Evolutionary conservation across 768 basidiomycete species (phyloP), one percentile per base, ranked within the genome.

Genomic region (Neoboletus brunneissimus): DNA sequence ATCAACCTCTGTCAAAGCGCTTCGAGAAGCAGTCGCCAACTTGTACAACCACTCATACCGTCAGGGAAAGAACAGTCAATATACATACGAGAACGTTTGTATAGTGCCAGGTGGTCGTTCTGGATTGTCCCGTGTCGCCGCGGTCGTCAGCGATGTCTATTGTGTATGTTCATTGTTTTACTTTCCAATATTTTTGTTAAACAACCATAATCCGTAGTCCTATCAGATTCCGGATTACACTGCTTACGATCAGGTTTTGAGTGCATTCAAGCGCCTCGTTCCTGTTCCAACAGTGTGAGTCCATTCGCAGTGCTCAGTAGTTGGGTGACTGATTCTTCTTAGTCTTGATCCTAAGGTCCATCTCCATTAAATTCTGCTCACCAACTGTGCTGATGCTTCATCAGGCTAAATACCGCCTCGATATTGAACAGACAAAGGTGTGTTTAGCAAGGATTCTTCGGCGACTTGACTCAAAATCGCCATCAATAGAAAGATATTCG

Each of bases 221-320:
- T 95, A 94, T 70, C 92, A 94, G 73, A 80, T 95, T 35, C 94
- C 94, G 3, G 94, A 95, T 68, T 95, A 94, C 69, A 94, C 93
- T 11, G 89, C 89, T 13, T 91, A 91, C 57, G 89, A 90, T 71
- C 89, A 91, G 73, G 83, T 91, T 27, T 75, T 91, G 51, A 84
- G 87, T 54, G 90, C 89, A 0, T 96, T 96, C 78, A 92, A 85
- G 69, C 81, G 94, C 46, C 83, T 96, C 34, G 87, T 96, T 23
- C 94, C 93, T 5, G 90, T 96, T 32, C 93, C 94, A 5, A 94
- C 93, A 53, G 86, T 87, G 87, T 91, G 67, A 68, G 88, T 76
- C n/a, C 18, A 10, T 45, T 55, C 5, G 1, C 10, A 13, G 49
- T 58, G 5, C 20, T 45, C n/a, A 8, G 22, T 32, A 13, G 16